Evolutionary conservation across 1,284 basidiomycete species (phyloP), one percentile per base, ranked within the genome.

Genomic region (Mycena citricolor): DNA sequence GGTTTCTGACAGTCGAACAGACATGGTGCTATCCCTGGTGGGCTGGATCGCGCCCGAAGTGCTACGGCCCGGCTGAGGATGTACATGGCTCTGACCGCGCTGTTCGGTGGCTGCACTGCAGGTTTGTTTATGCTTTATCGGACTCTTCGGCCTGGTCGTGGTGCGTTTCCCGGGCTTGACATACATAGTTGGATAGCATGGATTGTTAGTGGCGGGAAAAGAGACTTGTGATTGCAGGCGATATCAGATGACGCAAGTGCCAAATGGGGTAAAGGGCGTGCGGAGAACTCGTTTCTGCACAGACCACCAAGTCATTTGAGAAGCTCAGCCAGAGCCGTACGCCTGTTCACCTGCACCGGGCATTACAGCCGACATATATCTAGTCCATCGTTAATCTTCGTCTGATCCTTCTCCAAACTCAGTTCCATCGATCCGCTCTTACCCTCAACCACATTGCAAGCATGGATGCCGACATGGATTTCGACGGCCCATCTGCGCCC

Each of bases 401-500:
- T 35, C 28, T 46, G 39, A 50, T 20, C 44, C 19, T 39, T 26
- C 20, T 28, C 35, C 29, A 38, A 42, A 31, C 30, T 22, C 32
- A 13, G n/a, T n/a, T 41, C 25, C 17, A 37, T 56, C 52, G 57
- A 42, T 57, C 42, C 40, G 26, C 32, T 8, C 33, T 21, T 14
- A 8, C 17, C 28, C 38, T 22, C 39, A 39, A 35, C 30, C 29
- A 14, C 22, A 48, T 8, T 36, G 39, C 43, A 54, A 67, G 51
- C 64, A 89, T 89, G 86, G 85, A 88, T 66, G 74, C 82, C 73
- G 82, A 86, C 65, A 86, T 87, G 81, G 77, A 79, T 44, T 79
- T 81, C 64, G 76, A 77, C 57, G 42, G 65, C 39, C 69, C 66
- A 40, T 37, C 23, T 16, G 41, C 39, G 12, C n/a, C 24, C 42